These are phyloP conservation scores for Serendipita sp. DNA, from an alignment of 768 basidiomycete species.

Conservation along the genomic window DNA sequence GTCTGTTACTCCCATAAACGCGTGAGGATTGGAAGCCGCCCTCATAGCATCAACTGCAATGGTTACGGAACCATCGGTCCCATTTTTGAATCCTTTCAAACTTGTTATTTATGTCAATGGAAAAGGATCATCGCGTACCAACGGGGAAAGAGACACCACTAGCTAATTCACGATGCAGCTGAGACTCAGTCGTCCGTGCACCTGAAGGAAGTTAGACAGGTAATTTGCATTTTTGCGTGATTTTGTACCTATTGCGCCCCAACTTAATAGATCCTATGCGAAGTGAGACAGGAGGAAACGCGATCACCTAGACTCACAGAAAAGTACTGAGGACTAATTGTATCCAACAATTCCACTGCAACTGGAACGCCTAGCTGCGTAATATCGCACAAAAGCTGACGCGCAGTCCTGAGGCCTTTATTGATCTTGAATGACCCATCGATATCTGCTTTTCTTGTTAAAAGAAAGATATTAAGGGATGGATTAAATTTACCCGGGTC, in stretches of 20 bases:
- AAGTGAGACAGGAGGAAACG: neutral
- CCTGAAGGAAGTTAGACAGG: constrained; percentile 18
- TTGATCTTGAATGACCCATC: constrained; percentile 89
- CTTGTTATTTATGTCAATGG: neutral
- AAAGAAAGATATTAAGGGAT: neutral
- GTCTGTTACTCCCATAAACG: constrained; percentile 63
- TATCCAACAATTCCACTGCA: constrained; percentile 92
- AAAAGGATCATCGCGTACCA: constrained; percentile 14
- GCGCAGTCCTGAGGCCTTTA: constrained; percentile 79
- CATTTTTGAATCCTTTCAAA: constrained; percentile 83
- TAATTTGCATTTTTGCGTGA: too few relatives aligned
- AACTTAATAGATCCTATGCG: constrained; percentile 42
- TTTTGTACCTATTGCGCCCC: constrained; percentile 66
- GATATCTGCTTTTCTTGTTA: constrained; percentile 63
- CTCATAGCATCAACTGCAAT: constrained; percentile 97
- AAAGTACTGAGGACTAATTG: constrained; percentile 70
- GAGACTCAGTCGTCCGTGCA: constrained; percentile 92
- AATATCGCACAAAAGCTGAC: constrained; percentile 73
- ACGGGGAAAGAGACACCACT: constrained; percentile 96
- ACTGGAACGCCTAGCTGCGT: constrained; percentile 82
- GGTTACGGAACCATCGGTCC: constrained; percentile 76
- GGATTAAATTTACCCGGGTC: constrained; percentile 17
- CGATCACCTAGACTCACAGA: neutral
- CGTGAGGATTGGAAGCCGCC: constrained; percentile 78
- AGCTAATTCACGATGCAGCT: constrained; percentile 91